Evolutionary conservation across 306 rosid genomes (phyloP).

Genomic region (Macrotyloma uniflorum): DNA sequence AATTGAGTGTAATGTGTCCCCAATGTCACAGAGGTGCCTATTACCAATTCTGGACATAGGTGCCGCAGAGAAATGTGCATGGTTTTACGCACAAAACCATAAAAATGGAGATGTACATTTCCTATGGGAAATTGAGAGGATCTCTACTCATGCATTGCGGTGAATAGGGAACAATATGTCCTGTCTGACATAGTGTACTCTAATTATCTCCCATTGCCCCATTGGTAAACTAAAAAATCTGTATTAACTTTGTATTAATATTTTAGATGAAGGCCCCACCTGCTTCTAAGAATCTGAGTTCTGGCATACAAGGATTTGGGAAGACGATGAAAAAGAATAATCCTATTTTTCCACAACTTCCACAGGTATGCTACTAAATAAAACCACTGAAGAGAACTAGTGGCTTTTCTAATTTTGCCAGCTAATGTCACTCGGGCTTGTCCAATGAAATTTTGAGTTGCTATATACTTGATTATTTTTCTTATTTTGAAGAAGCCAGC

Average conservation of each 20-base stretch:
- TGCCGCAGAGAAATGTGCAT: background rate
- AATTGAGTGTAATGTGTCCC: background rate
- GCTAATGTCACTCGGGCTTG: background rate
- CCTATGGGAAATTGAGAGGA: background rate
- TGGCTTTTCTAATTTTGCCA: slow-evolving; percentile 18
- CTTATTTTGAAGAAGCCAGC: slow-evolving; percentile 48
- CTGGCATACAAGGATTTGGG: slow-evolving; percentile 56
- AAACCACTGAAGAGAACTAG: slow-evolving; percentile 12
- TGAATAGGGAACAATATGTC: background rate
- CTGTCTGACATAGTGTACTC: slow-evolving; percentile 19
- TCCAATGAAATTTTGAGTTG: slow-evolving; percentile 16
- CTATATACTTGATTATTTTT: slow-evolving; percentile 27
- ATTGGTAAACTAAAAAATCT: background rate
- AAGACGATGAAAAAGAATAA: slow-evolving; percentile 55
- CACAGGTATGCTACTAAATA: slow-evolving; percentile 57
- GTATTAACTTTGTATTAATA: slow-evolving; percentile 32
- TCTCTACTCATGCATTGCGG: background rate
- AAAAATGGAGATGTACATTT: background rate
- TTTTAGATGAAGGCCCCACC: slow-evolving; percentile 54
- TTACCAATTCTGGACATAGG: background rate
- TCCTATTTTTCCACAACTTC: slow-evolving; percentile 51
- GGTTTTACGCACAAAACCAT: background rate
- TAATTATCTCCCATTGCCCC: background rate
- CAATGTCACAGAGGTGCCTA: background rate
- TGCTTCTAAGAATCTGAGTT: slow-evolving; percentile 58